Percentiles rank a stretch among this genome's conserved stretches.
These are phyloP conservation scores for Zygnema cylindricum DNA, from an alignment of 139 green algal species.

Conservation along the genomic window DNA sequence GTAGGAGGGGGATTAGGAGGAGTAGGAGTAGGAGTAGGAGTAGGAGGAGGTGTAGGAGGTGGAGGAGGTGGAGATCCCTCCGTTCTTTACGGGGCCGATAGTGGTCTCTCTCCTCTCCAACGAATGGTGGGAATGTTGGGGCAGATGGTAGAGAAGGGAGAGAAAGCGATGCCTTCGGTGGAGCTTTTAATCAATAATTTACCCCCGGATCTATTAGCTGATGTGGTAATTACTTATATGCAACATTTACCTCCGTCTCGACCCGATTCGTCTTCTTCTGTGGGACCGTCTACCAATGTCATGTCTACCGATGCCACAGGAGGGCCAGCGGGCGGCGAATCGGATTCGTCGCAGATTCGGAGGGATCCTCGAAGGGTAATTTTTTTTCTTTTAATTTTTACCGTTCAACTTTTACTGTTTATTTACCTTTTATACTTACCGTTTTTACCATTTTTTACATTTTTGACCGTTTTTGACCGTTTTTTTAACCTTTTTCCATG, in stretches of 20 bases:
- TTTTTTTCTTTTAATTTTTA: too few species aligned
- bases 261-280: not conserved
- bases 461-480: too few species aligned
- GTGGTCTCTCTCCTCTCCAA: constrained; percentile 5
- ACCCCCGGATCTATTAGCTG: constrained; percentile 35
- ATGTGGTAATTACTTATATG: constrained; percentile 46
- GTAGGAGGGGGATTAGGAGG: too few species aligned
- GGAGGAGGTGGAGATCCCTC: not conserved
- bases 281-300: not conserved
- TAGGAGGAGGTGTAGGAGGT: too few species aligned
- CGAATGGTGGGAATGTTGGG: constrained; percentile 37
- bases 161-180: constrained; percentile 25
- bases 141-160: constrained; percentile 19
- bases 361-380: not conserved
- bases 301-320: not conserved
- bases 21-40: too few species aligned
- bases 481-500: too few species aligned
- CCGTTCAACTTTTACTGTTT: too few species aligned
- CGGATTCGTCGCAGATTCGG: not conserved
- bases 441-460: too few species aligned
- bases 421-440: too few species aligned
- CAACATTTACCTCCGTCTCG: constrained; percentile 25
- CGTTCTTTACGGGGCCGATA: not conserved
- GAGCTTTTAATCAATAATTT: constrained; percentile 14
- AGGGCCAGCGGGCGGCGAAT: not conserved